Base-by-base conservation (phyloP, 768 basidiomycete species). In the Gloeopeniophorella convolvens region DNA sequence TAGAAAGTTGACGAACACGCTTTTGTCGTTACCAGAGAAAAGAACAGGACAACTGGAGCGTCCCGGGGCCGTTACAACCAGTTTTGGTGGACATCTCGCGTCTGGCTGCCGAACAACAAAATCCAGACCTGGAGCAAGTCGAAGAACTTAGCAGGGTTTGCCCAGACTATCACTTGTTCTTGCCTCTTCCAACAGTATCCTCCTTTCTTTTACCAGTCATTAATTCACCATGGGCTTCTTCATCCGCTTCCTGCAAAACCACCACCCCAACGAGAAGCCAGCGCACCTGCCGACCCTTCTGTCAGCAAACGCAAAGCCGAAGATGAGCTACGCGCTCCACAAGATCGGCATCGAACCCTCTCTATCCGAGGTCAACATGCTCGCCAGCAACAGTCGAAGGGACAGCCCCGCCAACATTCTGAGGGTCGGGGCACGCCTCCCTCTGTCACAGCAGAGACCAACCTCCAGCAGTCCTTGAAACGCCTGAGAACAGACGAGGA, bases 111-210 rank as follows among this genome's bases (percentile, higher is more conserved):
- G 42, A 58, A 34, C 50, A 42, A 23, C 27, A 31, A 26, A 32
- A 27, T 13, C 48, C 46, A 4, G 40, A 51, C 16, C 42, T 45
- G 8, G 47, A 50, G 23, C 42, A 42, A 11, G 50, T 51, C 39
- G 58, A 45, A 45, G 50, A 47, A 36, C 46, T 59, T 37, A 59
- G 50, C 36, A 59, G 54, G 50, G 59, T 59, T 43, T 26, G 59
- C 42, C 32, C 45, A 33, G 27, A 31, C 24, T 54, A 48, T 53
- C 21, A 36, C 31, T 11, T 26, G 28, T 45, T 35, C 45, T 28
- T 20, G 9, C 39, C 27, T 21, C 23, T 10, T 42, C 36, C 31
- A 31, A 24, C 24, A 11, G 9, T 24, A n/a, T n/a, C n/a, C n/a
- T 23, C 3, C n/a, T 33, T 30, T 30, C 30, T 51, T 51, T 28